phyloP scores from a whole-genome alignment of 2,329 filamentous ascomycete species.

The Colletotrichum noveboracense region DNA sequence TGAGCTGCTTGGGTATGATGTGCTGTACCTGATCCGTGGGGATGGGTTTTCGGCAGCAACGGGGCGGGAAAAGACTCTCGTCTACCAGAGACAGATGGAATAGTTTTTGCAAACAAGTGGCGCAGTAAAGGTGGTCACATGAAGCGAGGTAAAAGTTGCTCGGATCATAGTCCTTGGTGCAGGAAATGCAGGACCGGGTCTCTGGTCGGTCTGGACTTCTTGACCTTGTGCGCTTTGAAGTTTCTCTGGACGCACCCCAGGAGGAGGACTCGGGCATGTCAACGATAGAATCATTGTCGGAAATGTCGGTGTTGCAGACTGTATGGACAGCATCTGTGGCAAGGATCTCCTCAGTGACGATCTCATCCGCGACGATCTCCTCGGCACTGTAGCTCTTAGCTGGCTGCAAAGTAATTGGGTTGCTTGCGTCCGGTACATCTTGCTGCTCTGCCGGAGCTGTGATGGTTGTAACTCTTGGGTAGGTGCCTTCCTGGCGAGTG shows the following conservation, averaged over 20 bases:
- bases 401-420: not conserved
- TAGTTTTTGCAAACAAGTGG: not conserved
- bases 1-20: not conserved
- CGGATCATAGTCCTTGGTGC: not conserved
- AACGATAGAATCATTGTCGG: not conserved
- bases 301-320: rapidly evolving
- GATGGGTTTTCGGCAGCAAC: not conserved
- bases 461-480: too few relatives aligned
- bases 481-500: not conserved
- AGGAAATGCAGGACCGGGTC: not conserved
- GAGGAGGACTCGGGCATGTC: not conserved
- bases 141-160: not conserved
- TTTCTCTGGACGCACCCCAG: not conserved
- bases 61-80: not conserved
- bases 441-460: not conserved
- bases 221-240: not conserved
- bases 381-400: not conserved
- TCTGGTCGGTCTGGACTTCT: not conserved
- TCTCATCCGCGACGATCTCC: not conserved
- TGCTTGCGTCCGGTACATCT: not conserved
- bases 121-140: not conserved
- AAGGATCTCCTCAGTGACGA: not conserved
- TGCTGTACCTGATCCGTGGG: not conserved
- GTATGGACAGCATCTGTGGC: not conserved
- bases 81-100: not conserved